phyloP scores from a whole-genome alignment of 305 asterid genomes.

The Rubia tinctorum region DNA sequence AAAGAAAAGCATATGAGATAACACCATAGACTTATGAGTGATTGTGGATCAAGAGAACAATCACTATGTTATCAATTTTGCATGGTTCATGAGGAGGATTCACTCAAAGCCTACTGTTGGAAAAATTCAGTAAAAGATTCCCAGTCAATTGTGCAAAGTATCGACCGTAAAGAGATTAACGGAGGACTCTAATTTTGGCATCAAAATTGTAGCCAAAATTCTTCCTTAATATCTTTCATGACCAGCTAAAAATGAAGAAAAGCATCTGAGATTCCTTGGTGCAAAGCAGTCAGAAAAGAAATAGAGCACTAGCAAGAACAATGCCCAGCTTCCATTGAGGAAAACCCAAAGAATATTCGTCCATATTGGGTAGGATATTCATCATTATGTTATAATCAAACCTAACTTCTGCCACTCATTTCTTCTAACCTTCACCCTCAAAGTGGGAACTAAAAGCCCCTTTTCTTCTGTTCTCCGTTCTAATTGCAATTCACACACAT shows the following conservation, averaged over 20 bases:
- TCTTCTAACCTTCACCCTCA: conserved; percentile 7
- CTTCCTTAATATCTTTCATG: not conserved
- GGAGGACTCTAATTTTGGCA: not conserved
- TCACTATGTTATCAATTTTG: conserved; percentile 4
- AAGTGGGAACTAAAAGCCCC: not conserved
- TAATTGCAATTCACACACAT: too few species aligned
- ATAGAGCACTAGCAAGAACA: not conserved
- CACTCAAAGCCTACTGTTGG: conserved; percentile 9
- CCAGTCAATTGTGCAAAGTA: conserved; percentile 6
- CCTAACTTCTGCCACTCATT: not conserved
- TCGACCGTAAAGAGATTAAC: not conserved
- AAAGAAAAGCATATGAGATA: conserved; percentile 2
- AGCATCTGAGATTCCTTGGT: not conserved
- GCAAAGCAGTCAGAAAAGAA: not conserved
- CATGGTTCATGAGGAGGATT: conserved; percentile 2
- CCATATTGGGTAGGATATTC: conserved; percentile 20
- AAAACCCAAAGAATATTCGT: conserved; percentile 20
- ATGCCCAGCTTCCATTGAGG: conserved; percentile 7
- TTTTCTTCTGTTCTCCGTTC: not conserved
- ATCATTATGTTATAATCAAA: conserved; percentile 4
- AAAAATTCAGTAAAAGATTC: conserved; percentile 9
- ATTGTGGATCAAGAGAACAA: conserved; percentile 8
- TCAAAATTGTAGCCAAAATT: not conserved
- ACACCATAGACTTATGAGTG: not conserved
- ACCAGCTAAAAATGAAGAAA: not conserved